Conservation (phyloP, 2,329 filamentous ascomycete species). For the Ceratocystis cubensis region DNA sequence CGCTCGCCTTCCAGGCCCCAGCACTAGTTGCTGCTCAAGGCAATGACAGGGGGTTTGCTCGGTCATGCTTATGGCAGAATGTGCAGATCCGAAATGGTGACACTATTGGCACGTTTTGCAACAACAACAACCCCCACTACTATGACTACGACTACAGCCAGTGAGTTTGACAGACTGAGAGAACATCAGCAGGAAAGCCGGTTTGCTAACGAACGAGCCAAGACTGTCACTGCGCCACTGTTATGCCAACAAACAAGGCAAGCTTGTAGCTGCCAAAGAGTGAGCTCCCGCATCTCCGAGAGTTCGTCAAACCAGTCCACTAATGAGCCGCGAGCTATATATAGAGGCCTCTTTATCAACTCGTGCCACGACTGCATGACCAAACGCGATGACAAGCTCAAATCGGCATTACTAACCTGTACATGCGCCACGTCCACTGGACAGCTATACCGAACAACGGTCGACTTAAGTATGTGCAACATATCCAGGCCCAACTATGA, state of each 20-base stretch:
- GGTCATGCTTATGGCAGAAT: slow-evolving; percentile 14
- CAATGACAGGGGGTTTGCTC: slow-evolving; percentile 9
- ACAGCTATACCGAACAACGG: slow-evolving; percentile 11
- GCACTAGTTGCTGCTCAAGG: not conserved
- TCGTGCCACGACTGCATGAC: slow-evolving; percentile 13
- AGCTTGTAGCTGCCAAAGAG: slow-evolving; percentile 6
- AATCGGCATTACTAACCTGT: slow-evolving; percentile 9
- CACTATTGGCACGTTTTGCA: slow-evolving; percentile 14
- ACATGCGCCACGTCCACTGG: slow-evolving; percentile 7
- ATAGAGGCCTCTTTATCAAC: slow-evolving; percentile 10
- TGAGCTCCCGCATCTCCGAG: not conserved
- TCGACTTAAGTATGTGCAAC: slow-evolving; percentile 4
- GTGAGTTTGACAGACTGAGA: not conserved
- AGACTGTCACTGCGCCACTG: slow-evolving; percentile 10
- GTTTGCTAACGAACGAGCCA: not conserved
- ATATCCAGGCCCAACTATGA: not conserved
- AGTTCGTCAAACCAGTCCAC: not conserved
- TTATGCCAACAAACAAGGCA: slow-evolving; percentile 14
- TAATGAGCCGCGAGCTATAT: not conserved
- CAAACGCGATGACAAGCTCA: not conserved
- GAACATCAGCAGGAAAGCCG: not conserved
- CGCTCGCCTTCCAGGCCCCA: not conserved
- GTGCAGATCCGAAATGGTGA: slow-evolving; percentile 13
- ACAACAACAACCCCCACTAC: slow-evolving; percentile 15
- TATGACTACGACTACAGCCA: slow-evolving; percentile 15